phyloP scores from a whole-genome alignment of 257 asterid genomes.

The Ajuga chamaepitys region DNA sequence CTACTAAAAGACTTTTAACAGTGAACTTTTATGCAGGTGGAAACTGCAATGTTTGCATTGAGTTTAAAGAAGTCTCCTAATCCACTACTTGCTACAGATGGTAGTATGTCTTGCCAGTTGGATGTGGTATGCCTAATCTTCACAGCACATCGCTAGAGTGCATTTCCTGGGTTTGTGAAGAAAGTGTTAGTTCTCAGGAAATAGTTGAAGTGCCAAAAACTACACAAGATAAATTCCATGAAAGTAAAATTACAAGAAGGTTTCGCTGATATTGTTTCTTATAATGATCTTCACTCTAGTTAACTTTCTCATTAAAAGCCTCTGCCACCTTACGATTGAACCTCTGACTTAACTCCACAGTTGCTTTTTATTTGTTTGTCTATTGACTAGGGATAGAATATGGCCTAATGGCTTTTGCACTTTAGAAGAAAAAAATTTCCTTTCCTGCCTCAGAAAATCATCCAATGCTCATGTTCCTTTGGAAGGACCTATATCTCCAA shows the following conservation, averaged over 20 bases:
- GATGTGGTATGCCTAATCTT: conserved; percentile 51
- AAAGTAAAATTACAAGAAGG: conserved; percentile 1
- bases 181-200: not conserved
- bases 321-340: conserved; percentile 1
- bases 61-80: conserved; percentile 56
- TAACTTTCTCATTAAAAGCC: not conserved
- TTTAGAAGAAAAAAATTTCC: not conserved
- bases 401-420: not conserved
- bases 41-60: conserved; percentile 78
- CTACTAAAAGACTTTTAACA: conserved; percentile 11
- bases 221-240: not conserved
- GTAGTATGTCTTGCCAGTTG: conserved; percentile 45
- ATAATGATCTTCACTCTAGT: conserved; percentile 11
- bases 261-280: conserved; percentile 13
- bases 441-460: not conserved
- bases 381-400: not conserved
- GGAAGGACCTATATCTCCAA: not conserved
- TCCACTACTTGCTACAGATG: conserved; percentile 33
- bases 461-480: not conserved
- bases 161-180: not conserved
- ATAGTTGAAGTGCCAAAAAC: conserved; percentile 12
- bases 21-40: conserved; percentile 57
- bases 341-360: not conserved
- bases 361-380: not conserved
- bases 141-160: conserved; percentile 10